These are phyloP conservation scores for Aurantiochytrium sp. DNA, from an alignment of 108 stramenopile genomes.

Conservation along the genomic window DNA sequence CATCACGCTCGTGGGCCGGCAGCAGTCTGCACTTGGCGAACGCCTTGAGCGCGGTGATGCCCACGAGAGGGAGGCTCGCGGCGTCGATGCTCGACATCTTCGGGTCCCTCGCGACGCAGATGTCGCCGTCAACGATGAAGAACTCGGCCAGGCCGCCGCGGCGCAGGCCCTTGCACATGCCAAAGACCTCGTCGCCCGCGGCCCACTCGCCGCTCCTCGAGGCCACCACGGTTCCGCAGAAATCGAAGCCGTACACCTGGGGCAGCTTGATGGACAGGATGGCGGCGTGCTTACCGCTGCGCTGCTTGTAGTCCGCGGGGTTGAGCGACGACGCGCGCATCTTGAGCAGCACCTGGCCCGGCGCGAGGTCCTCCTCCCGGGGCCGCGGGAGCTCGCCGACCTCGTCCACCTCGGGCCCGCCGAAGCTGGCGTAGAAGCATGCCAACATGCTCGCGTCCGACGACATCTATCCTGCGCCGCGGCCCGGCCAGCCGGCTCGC, in stretches of 20 bases:
- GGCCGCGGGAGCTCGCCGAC: background rate
- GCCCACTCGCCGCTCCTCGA: background rate
- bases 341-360: background rate
- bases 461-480: no score
- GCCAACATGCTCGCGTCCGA: background rate
- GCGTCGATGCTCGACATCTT: background rate
- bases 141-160: background rate
- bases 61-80: slow-evolving; percentile 25
- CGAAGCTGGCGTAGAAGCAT: background rate
- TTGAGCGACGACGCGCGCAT: background rate
- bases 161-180: slow-evolving; percentile 24
- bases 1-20: background rate
- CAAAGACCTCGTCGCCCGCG: slow-evolving; percentile 12
- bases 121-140: background rate
- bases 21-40: background rate
- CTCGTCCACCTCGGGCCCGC: background rate
- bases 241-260: slow-evolving; percentile 29
- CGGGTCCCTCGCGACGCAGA: background rate
- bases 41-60: slow-evolving; percentile 4
- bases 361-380: background rate
- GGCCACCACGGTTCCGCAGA: background rate
- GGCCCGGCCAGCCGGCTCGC: no score
- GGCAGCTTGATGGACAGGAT: slow-evolving; percentile 23
- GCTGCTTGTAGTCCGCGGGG: slow-evolving; percentile 13
- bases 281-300: background rate